phyloP scores from a whole-genome alignment of 371 early-diverging fungal species.

The Rhizopus microsporus region DNA sequence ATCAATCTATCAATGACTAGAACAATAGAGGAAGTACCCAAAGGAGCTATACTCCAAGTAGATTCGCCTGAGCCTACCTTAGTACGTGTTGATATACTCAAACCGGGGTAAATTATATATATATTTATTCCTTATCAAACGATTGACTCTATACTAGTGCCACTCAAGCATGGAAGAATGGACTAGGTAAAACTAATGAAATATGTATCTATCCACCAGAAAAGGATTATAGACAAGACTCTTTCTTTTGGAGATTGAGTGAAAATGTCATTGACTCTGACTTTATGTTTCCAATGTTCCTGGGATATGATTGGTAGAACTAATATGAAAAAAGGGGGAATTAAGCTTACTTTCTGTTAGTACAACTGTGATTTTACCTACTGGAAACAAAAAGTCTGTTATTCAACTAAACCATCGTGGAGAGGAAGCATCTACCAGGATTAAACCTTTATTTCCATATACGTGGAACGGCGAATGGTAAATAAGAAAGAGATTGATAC shows the following conservation, averaged over 20 bases:
- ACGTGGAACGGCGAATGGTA: constrained; percentile 58
- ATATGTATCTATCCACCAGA: constrained; percentile 56
- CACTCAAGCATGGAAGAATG: constrained; percentile 60
- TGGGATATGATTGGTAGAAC: constrained; percentile 57
- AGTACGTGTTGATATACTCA: constrained; percentile 19
- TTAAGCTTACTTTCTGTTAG: constrained; percentile 5
- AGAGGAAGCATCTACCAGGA: constrained; percentile 36
- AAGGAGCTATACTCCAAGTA: constrained; percentile 22
- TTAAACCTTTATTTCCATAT: constrained; percentile 58
- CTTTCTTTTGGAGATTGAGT: constrained; percentile 60
- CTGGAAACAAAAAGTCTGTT: constrained; percentile 12
- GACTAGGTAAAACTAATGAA: constrained; percentile 56
- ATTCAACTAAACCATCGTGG: constrained; percentile 53
- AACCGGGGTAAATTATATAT: constrained; percentile 18
- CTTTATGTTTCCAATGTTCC: constrained; percentile 55
- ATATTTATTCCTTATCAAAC: too few species aligned
- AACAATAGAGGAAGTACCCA: constrained; percentile 10
- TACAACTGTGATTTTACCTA: constrained; percentile 27
- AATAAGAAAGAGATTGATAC: not conserved
- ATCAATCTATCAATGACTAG: constrained; percentile 1
- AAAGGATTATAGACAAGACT: constrained; percentile 43
- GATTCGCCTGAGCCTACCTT: constrained; percentile 28
- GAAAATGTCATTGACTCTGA: constrained; percentile 43
- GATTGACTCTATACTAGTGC: too few species aligned
- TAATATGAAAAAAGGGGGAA: not conserved